Evolutionary conservation across 768 basidiomycete species (phyloP).

Genomic region (Cyclocybe cylindracea): DNA sequence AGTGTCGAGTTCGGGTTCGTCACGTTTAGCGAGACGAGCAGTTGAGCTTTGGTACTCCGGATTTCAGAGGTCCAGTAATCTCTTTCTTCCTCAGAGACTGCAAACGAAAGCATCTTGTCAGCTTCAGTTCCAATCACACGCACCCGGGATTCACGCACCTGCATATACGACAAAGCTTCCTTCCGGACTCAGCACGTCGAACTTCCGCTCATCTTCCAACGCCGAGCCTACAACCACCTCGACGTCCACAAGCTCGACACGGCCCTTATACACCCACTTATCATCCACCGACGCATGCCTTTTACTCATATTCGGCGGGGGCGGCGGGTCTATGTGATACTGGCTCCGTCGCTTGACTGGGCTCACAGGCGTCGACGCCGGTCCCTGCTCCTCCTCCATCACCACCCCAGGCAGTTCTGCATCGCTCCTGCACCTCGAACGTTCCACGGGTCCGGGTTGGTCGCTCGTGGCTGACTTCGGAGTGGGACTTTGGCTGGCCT

Average conservation of each 20-base stretch:
- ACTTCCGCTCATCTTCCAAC: constrained; percentile 52
- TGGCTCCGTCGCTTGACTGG: constrained; percentile 3
- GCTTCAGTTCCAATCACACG: no score
- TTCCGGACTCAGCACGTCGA: constrained; percentile 78
- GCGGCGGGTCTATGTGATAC: constrained; percentile 6
- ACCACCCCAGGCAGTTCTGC: constrained; percentile 43
- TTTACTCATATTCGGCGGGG: constrained; percentile 30
- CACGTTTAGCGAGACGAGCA: constrained; percentile 69
- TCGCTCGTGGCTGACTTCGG: constrained; percentile 5
- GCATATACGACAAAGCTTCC: constrained; percentile 77
- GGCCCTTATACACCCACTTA: constrained; percentile 73
- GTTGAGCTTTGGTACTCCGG: constrained; percentile 66
- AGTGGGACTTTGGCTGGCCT: constrained; percentile 11
- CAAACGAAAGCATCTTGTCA: background rate
- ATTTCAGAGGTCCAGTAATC: constrained; percentile 70
- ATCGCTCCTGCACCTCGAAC: constrained; percentile 62
- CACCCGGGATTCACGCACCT: constrained; percentile 52
- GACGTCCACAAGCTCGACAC: constrained; percentile 68
- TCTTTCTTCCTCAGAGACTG: constrained; percentile 56
- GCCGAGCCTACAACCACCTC: constrained; percentile 67
- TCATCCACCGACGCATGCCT: constrained; percentile 49
- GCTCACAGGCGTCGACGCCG: constrained; percentile 1
- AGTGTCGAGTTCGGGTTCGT: constrained; percentile 81
- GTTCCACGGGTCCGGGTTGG: constrained; percentile 32
- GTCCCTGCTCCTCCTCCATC: background rate